Conservation (phyloP, 1,139 yeast genomes). For the Blastobotrys malaysiensis region DNA sequence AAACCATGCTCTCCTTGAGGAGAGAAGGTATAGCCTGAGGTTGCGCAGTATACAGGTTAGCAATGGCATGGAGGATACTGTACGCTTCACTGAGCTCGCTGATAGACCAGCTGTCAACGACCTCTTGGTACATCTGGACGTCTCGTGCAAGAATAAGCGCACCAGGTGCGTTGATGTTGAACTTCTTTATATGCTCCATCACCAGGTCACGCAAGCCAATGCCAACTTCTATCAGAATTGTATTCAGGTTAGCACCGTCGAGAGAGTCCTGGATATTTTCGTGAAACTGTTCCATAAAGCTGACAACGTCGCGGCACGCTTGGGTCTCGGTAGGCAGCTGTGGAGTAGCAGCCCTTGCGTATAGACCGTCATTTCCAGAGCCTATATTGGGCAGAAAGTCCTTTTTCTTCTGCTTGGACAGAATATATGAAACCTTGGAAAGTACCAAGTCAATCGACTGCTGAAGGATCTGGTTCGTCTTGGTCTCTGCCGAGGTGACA, state of each 20-base stretch:
- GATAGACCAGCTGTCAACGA: slow-evolving; percentile 66
- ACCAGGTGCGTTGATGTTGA: slow-evolving; percentile 73
- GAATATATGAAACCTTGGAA: slow-evolving; percentile 32
- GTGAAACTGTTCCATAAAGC: slow-evolving; percentile 44
- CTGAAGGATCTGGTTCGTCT: slow-evolving; percentile 60
- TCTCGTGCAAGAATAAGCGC: slow-evolving; percentile 83
- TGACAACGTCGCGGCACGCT: slow-evolving; percentile 58
- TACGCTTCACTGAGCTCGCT: slow-evolving; percentile 63
- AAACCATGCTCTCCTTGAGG: slow-evolving; percentile 76
- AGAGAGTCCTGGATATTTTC: slow-evolving; percentile 33
- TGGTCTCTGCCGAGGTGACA: slow-evolving; percentile 60
- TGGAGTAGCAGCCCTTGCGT: slow-evolving; percentile 29
- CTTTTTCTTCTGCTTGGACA: slow-evolving; percentile 58
- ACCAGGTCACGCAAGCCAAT: slow-evolving; percentile 53
- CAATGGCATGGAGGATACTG: slow-evolving; percentile 71
- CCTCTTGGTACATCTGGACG: slow-evolving; percentile 69
- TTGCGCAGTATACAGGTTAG: slow-evolving; percentile 79
- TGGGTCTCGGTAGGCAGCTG: slow-evolving; percentile 54
- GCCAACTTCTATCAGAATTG: slow-evolving; percentile 57
- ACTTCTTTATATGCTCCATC: slow-evolving; percentile 70
- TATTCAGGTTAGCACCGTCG: slow-evolving; percentile 49
- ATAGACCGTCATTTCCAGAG: slow-evolving; percentile 22
- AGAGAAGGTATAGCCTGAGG: slow-evolving; percentile 69
- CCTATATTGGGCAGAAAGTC: slow-evolving; percentile 50
- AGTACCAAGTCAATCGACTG: slow-evolving; percentile 48